Percentiles rank a stretch among this genome's conserved stretches.
These are phyloP conservation scores for Phialocephala sp. DNA, from an alignment of 2,329 filamentous ascomycete genomes.

Conservation along the genomic window DNA sequence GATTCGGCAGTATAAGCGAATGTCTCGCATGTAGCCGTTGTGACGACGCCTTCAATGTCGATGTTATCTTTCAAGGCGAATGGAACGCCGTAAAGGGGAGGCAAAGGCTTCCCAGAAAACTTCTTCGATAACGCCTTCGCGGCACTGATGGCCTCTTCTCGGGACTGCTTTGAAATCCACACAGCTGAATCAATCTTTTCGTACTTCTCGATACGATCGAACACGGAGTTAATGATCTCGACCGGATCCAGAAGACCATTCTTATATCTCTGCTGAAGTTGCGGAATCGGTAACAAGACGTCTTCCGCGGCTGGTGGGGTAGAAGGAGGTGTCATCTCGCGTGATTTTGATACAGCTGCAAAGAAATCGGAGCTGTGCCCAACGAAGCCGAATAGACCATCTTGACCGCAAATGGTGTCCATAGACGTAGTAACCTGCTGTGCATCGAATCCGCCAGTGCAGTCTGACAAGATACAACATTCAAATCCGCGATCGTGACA, in stretches of 20 bases:
- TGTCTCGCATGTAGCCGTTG: conserved; percentile 57
- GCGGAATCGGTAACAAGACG: conserved; percentile 43
- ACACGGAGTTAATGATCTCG: conserved; percentile 51
- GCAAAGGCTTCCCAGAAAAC: conserved; percentile 50
- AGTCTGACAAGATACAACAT: conserved; percentile 58
- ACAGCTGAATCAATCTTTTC: conserved; percentile 53
- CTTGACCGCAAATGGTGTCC: conserved; percentile 57
- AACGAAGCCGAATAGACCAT: conserved; percentile 58
- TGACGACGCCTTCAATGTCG: conserved; percentile 55
- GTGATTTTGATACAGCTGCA: conserved; percentile 34
- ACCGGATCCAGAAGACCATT: conserved; percentile 49
- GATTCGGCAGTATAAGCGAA: conserved; percentile 54
- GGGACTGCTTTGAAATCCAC: conserved; percentile 54
- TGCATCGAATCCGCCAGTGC: conserved; percentile 54
- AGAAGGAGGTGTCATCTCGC: conserved; percentile 33
- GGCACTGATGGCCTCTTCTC: conserved; percentile 47
- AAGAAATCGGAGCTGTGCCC: conserved; percentile 49
- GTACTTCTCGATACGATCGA: conserved; percentile 55
- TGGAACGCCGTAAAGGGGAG: conserved; percentile 60
- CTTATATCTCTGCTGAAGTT: conserved; percentile 51
- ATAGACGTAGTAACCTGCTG: conserved; percentile 53
- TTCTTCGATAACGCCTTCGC: conserved; percentile 48
- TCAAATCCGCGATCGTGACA: conserved; percentile 66
- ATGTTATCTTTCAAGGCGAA: conserved; percentile 64
- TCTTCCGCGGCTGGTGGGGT: conserved; percentile 35